Evolutionary conservation across 2,329 filamentous ascomycete species (phyloP).

Genomic region (Cladosporium halotolerans): DNA sequence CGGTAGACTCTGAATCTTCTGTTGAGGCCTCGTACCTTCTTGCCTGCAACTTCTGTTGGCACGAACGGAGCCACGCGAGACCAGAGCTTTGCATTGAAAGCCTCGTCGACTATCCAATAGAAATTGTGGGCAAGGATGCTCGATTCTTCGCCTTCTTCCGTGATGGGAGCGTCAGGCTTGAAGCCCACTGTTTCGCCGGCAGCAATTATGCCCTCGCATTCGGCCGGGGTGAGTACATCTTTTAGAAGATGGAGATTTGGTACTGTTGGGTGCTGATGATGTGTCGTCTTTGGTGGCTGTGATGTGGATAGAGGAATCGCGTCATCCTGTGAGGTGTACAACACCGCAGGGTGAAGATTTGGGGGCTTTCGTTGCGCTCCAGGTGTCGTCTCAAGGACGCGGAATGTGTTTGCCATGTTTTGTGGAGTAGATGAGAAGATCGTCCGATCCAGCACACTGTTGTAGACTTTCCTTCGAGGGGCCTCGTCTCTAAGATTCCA

Average conservation of each 20-base stretch:
- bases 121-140: conserved; percentile 67
- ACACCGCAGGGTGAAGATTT: conserved; percentile 60
- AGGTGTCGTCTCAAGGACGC: conserved; percentile 56
- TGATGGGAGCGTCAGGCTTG: conserved; percentile 60
- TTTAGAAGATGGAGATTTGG: conserved; percentile 56
- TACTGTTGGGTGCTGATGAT: conserved; percentile 56
- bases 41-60: conserved; percentile 50
- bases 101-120: conserved; percentile 62
- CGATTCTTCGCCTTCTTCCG: conserved; percentile 55
- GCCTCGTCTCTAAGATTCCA: conserved; percentile 53
- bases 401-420: conserved; percentile 38
- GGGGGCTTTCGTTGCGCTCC: conserved; percentile 59
- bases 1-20: conserved; percentile 65
- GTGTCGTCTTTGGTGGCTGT: conserved; percentile 41
- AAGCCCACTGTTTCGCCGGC: conserved; percentile 61
- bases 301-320: conserved; percentile 45
- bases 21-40: conserved; percentile 57
- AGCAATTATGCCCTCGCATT: conserved; percentile 61
- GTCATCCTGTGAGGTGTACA: conserved; percentile 56
- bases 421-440: conserved; percentile 42
- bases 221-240: conserved; percentile 53
- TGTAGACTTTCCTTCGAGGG: conserved; percentile 43
- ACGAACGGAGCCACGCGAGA: conserved; percentile 53
- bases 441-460: conserved; percentile 53
- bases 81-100: conserved; percentile 60